These are phyloP conservation scores for Omphalea diandra DNA, from an alignment of 441 rosid genomes.

Conservation along the genomic window DNA sequence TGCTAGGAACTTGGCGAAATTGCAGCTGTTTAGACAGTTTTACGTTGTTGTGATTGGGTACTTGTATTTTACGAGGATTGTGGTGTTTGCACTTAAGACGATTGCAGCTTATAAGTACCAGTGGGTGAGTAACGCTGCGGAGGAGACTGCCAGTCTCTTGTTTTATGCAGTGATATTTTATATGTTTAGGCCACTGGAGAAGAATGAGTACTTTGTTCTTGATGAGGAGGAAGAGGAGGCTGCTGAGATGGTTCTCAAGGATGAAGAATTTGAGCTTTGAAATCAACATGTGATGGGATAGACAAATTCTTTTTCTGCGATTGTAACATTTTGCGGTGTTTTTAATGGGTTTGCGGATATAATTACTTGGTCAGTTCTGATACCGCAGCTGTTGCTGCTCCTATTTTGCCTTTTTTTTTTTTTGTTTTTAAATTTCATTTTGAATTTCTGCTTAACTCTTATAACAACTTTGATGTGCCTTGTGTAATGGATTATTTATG, in stretches of 20 bases:
- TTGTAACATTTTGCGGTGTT: constrained; percentile 5
- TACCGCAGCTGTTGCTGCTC: constrained; percentile 10
- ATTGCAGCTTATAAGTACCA: constrained; percentile 87
- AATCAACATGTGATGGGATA: constrained; percentile 1
- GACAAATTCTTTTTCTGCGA: not conserved
- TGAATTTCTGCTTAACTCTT: constrained; percentile 19
- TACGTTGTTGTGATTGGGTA: constrained; percentile 89
- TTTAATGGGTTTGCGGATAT: not conserved
- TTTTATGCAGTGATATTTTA: constrained; percentile 77
- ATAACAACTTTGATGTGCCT: constrained; percentile 18
- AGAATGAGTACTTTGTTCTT: constrained; percentile 76
- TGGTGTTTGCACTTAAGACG: constrained; percentile 88
- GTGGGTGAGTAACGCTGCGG: constrained; percentile 90
- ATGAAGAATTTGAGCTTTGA: constrained; percentile 94
- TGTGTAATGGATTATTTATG: constrained; percentile 12
- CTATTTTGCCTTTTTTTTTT: not conserved
- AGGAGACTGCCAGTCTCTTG: constrained; percentile 77
- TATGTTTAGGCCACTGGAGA: constrained; percentile 95
- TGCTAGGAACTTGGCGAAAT: constrained; percentile 77
- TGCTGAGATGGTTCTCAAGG: constrained; percentile 75
- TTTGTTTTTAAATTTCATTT: constrained; percentile 16
- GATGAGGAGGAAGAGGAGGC: constrained; percentile 96
- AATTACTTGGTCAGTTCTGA: constrained; percentile 23
- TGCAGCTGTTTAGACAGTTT: constrained; percentile 85
- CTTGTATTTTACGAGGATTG: constrained; percentile 84